Evolutionary conservation across 768 basidiomycete genomes (phyloP).

Genomic region (Agrocybe chaxingu): DNA sequence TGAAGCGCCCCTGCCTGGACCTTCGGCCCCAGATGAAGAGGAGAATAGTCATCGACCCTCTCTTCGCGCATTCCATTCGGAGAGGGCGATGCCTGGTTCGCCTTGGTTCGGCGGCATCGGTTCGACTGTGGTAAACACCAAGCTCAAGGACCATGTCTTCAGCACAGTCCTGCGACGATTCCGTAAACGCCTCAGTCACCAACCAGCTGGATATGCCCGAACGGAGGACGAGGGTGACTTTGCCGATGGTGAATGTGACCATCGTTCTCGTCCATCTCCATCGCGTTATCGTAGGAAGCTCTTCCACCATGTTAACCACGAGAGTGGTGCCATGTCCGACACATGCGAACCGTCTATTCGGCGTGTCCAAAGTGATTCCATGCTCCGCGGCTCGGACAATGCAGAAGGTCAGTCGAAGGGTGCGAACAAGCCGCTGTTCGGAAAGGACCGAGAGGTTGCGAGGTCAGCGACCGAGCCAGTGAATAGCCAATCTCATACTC

Average conservation of each 20-base stretch:
- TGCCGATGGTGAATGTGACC: slow-evolving; percentile 26
- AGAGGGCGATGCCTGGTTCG: slow-evolving; percentile 35
- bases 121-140: slow-evolving; percentile 90
- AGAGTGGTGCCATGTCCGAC: slow-evolving; percentile 37
- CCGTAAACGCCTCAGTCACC: slow-evolving; percentile 46
- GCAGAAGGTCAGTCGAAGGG: slow-evolving; percentile 12
- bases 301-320: slow-evolving; percentile 36
- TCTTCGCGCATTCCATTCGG: slow-evolving; percentile 39
- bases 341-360: slow-evolving; percentile 41
- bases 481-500: background rate
- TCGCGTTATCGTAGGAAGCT: slow-evolving; percentile 35
- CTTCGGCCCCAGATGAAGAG: slow-evolving; percentile 27
- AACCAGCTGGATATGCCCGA: slow-evolving; percentile 32
- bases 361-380: slow-evolving; percentile 63
- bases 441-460: slow-evolving; percentile 4
- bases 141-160: slow-evolving; percentile 94
- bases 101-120: slow-evolving; percentile 86
- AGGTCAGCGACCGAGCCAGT: background rate
- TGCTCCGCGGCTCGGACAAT: slow-evolving; percentile 35
- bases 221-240: slow-evolving; percentile 55
- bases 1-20: slow-evolving; percentile 8
- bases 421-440: slow-evolving; percentile 5
- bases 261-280: slow-evolving; percentile 13
- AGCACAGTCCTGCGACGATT: slow-evolving; percentile 80
- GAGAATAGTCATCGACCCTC: slow-evolving; percentile 28